Evolutionary conservation across 2,329 filamentous ascomycete genomes (phyloP), one percentile per base, ranked within the genome.

Genomic region (Venturia pyrina): DNA sequence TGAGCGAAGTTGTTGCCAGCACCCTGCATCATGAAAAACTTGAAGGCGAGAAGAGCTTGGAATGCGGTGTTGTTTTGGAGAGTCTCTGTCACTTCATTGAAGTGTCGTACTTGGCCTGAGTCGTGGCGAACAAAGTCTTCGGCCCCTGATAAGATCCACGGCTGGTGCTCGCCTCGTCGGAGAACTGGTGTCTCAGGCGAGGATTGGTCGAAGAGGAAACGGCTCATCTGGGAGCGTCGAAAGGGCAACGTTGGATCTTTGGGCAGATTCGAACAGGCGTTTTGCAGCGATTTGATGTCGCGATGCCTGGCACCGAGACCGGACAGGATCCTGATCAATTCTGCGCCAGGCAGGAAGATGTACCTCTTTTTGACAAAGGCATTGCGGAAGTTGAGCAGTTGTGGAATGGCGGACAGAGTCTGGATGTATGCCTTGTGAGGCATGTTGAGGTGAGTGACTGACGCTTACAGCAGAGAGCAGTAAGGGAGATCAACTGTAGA

Each of bases 91-190:
- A 73, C 67, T 66, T 75, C 72, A 64, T 71, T 67, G 66, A 75
- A 75, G 56, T 67, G 66, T 24, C 73, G 73, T 37, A 72, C 61
- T 44, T 70, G 44, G 44, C 71, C 72, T 17, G 70, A 73, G 69
- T 75, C 73, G 69, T 74, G 69, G 21, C 73, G 72, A 62, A 71
- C 71, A 60, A 72, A 75, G 69, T 74, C 72, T 64, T 75, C 73
- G 13, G 70, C 71, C 1, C 66, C 68, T 1, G 72, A 69, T 13
- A 74, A 65, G 40, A 68, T 65, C 67, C 72, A 74, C 5, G 73
- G 73, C 66, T 74, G 73, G 67, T 70, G 71, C 66, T 74, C 71
- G 19, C 73, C 70, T 1, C 73, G 70, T n/a, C 71, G 69, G 21
- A 75, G 59, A 8, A 64, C 65, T 37, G 53, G 53, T 59, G 53